These are phyloP conservation scores for Baeospora myosura DNA, from an alignment of 1,284 basidiomycete species.

Conservation along the genomic window DNA sequence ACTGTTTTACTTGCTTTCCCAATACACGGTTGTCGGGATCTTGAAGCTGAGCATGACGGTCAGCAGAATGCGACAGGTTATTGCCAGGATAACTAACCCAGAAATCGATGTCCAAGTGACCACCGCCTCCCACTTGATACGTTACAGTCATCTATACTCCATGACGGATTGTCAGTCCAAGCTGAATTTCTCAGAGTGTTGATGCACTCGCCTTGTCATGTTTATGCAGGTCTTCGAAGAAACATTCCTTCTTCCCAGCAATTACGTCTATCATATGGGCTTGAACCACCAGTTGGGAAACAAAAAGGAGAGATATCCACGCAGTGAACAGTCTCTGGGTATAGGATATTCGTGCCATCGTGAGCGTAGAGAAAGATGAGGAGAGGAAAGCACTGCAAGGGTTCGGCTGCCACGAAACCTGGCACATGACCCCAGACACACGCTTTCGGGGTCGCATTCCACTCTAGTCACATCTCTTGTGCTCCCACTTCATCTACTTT, in stretches of 20 bases:
- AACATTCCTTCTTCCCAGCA: slow-evolving; percentile 88
- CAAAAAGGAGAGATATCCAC: slow-evolving; percentile 1
- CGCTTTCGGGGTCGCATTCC: slow-evolving; percentile 19
- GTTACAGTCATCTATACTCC: slow-evolving; percentile 89
- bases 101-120: slow-evolving; percentile 95
- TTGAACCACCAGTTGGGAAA: slow-evolving; percentile 37
- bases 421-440: slow-evolving; percentile 1
- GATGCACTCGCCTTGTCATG: slow-evolving; percentile 74
- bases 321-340: background rate
- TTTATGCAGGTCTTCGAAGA: slow-evolving; percentile 93
- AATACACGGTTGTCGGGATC: slow-evolving; percentile 69
- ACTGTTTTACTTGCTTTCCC: slow-evolving; percentile 77
- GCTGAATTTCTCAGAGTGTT: background rate
- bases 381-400: background rate
- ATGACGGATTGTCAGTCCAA: background rate
- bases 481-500: slow-evolving; percentile 26
- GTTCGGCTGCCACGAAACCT: background rate
- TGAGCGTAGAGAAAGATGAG: background rate
- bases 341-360: background rate
- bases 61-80: slow-evolving; percentile 6
- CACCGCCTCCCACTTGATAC: slow-evolving; percentile 96
- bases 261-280: slow-evolving; percentile 67
- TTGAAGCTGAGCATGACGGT: slow-evolving; percentile 48
- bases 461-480: slow-evolving; percentile 14
- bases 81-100: slow-evolving; percentile 49